Conservation (phyloP, 2,329 filamentous ascomycete genomes). For the Leptographium radiaticola region DNA sequence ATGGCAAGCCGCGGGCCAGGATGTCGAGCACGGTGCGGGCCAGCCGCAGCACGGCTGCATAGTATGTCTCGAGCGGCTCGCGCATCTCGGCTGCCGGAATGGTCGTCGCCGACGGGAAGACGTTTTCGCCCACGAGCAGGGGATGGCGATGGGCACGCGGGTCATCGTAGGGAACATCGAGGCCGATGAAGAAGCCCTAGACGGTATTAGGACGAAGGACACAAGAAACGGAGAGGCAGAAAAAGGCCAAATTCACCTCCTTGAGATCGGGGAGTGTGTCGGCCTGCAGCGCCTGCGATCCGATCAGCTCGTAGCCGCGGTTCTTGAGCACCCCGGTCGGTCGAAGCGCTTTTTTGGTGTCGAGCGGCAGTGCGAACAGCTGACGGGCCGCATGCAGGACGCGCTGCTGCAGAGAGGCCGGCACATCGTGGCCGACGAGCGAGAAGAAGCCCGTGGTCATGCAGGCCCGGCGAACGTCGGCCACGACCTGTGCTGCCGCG, state of each 20-base stretch:
- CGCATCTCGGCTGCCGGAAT: conserved; percentile 20
- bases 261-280: conserved; percentile 30
- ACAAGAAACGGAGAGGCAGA: background rate
- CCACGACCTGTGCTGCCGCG: conserved; percentile 17
- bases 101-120: conserved; percentile 17
- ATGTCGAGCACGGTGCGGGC: conserved; percentile 26
- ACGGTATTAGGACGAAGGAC: conserved; percentile 22
- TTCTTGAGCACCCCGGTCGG: conserved; percentile 16
- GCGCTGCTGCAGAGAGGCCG: conserved; percentile 11
- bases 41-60: conserved; percentile 24
- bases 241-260: background rate
- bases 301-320: conserved; percentile 36
- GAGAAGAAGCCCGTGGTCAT: conserved; percentile 19
- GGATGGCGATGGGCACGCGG: conserved; percentile 23
- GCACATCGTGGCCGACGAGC: conserved; percentile 16
- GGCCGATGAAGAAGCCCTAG: conserved; percentile 25
- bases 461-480: conserved; percentile 19
- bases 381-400: conserved; percentile 19
- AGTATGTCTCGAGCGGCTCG: conserved; percentile 25
- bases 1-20: conserved; percentile 27
- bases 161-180: conserved; percentile 20
- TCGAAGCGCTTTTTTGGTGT: conserved; percentile 29
- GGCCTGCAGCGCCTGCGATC: conserved; percentile 30
- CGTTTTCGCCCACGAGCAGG: conserved; percentile 25
- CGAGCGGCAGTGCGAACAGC: conserved; percentile 34